Evolutionary conservation across 2,329 filamentous ascomycete species (phyloP).

Genomic region (Xylariales sp.): DNA sequence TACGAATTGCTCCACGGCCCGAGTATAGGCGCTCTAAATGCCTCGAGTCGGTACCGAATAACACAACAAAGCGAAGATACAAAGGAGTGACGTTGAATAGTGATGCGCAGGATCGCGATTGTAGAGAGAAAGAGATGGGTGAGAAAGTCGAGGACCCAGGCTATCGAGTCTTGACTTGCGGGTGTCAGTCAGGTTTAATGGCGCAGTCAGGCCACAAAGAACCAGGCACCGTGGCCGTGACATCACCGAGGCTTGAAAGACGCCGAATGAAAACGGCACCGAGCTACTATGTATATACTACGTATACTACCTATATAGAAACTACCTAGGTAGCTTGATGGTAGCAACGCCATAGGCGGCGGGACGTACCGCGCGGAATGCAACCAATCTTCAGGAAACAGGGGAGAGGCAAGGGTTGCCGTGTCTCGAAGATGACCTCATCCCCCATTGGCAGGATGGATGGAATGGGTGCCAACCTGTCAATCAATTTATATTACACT

Average conservation of each 20-base stretch:
- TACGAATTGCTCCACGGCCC: background rate
- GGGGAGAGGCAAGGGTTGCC: constrained; percentile 10
- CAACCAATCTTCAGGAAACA: constrained; percentile 23
- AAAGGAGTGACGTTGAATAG: constrained; percentile 23
- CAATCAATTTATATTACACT: constrained; percentile 40
- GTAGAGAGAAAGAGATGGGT: constrained; percentile 14
- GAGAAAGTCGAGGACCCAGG: background rate
- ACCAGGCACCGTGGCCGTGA: constrained; percentile 22
- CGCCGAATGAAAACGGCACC: constrained; percentile 31
- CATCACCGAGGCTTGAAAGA: constrained; percentile 26
- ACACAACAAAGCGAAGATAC: constrained; percentile 21
- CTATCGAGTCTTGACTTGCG: background rate
- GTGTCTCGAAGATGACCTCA: constrained; percentile 31
- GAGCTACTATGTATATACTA: background rate
- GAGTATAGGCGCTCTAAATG: background rate
- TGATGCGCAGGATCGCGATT: background rate
- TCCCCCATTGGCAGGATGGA: constrained; percentile 20
- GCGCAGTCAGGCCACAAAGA: constrained; percentile 38
- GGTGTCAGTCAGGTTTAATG: constrained; percentile 5
- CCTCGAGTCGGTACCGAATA: background rate
- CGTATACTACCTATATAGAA: constrained; percentile 3
- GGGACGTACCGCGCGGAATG: constrained; percentile 30
- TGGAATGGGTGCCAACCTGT: constrained; percentile 34
- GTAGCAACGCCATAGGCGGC: constrained; percentile 1
- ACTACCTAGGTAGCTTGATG: constrained; percentile 3